Evolutionary conservation across 208 protist species (phyloP), one percentile per base, ranked within the genome.

Genomic region (Vickermania spadyakhi): DNA sequence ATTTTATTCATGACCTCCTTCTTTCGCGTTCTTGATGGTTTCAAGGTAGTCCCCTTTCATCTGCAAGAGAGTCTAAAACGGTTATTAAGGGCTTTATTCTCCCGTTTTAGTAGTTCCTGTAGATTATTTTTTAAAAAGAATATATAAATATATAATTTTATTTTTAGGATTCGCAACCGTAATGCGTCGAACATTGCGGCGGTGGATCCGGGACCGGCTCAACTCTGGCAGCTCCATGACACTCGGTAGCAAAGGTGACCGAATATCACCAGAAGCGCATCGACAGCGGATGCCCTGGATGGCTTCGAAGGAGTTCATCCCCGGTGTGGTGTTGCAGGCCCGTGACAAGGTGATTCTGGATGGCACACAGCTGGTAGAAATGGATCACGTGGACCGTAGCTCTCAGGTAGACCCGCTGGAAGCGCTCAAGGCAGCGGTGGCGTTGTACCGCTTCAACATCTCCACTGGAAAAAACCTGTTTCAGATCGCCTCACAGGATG

Each of bases 221-320:
- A 94, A 94, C 60, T 64, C 61, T 11, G 86, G 86, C 21, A 94
- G 86, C 62, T 89, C 80, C 49, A 94, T 94, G 86, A 94, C 86
- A 0, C 70, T 91, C 22, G 83, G 83, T 26, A 86, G 77, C 56
- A 94, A 94, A 56, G 86, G 86, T 30, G 73, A 60, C 51, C 69
- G 76, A 21, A 57, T 72, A 7, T 84, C 77, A 11, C 72, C 82
- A 1, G 78, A 79, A 4, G 67, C 88, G 1, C 88, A 91, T 58
- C 76, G 88, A n/a, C 64, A 68, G 25, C 81, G 88, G 28, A 94
- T 94, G 88, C 88, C 88, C 31, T 94, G 88, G 85, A 94, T 79
- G 2, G 79, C 78, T n/a, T 69, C 82, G 1, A 77, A 85, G 60
- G 88, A 94, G 60, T 86, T 82, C 42, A 77, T 94, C 4, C 84